Percentiles rank a stretch among this genome's conserved stretches.
Conservation (phyloP, 2,329 filamentous ascomycete genomes). For the Aspergillus calidoustus region DNA sequence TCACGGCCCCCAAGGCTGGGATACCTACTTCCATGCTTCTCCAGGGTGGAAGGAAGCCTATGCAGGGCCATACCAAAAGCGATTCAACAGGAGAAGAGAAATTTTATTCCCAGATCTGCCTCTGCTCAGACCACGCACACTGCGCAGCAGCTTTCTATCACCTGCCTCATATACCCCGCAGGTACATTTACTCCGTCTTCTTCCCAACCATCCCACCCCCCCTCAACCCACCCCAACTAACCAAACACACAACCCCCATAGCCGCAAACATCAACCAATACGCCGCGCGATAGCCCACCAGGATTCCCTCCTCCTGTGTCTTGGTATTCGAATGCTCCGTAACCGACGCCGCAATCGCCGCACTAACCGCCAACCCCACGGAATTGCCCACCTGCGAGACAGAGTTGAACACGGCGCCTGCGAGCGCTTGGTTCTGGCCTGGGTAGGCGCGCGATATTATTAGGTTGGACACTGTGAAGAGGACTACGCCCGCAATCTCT, state of each 20-base stretch:
- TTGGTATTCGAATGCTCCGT: conserved; percentile 40
- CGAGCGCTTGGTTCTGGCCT: conserved; percentile 59
- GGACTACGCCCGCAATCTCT: neutral
- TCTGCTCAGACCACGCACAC: too few species aligned
- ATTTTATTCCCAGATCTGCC: too few species aligned
- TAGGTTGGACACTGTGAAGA: conserved; percentile 62
- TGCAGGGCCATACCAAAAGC: too few species aligned
- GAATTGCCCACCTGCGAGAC: conserved; percentile 59
- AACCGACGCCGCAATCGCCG: conserved; percentile 47
- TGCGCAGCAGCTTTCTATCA: too few species aligned
- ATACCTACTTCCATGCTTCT: too few species aligned
- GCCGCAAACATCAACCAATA: conserved; percentile 18
- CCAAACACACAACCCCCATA: conserved; percentile 12
- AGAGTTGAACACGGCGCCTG: conserved; percentile 65
- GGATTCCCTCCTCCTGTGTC: neutral
- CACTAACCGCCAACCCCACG: conserved; percentile 56
- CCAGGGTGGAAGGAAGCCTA: too few species aligned
- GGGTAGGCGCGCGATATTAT: conserved; percentile 61
- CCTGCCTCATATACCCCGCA: too few species aligned
- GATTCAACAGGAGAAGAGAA: too few species aligned
- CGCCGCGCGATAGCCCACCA: conserved; percentile 10
- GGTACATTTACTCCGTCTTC: conserved; percentile 3
- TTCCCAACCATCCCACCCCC: conserved; percentile 11
- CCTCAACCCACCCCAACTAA: conserved; percentile 10
- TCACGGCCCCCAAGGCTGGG: too few species aligned